A percentile compares a stretch with the other conserved stretches of the same genome.
Conservation (phyloP, 495 filamentous ascomycete genomes). For the Evernia prunastri region DNA sequence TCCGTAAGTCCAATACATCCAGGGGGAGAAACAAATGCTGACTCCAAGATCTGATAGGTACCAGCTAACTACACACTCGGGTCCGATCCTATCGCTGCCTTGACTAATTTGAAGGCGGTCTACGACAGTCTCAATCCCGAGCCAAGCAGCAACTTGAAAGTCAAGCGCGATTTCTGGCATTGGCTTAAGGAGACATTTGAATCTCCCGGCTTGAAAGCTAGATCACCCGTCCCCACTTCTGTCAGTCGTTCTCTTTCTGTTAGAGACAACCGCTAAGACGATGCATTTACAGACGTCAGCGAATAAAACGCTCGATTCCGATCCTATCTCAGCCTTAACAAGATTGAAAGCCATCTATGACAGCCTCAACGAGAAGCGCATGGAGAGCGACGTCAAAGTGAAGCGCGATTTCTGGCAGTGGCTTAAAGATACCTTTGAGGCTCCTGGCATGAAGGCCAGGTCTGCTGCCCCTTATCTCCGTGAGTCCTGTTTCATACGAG, state of each 20-base stretch:
- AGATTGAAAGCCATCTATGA: not conserved
- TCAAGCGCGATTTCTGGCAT: not conserved
- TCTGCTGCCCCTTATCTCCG: not conserved
- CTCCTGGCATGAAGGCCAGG: not conserved
- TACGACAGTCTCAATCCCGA: not conserved
- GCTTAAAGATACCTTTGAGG: not conserved
- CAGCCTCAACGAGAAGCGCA: not conserved
- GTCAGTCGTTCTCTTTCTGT: not conserved
- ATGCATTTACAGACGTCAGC: not conserved
- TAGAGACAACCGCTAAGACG: not conserved
- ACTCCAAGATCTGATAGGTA: not conserved
- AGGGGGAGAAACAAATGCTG: not conserved
- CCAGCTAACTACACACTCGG: not conserved
- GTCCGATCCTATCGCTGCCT: not conserved
- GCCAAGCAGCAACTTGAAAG: not conserved
- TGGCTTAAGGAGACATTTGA: not conserved
- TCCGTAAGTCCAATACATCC: not conserved
- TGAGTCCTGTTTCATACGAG: not conserved
- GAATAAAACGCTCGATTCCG: not conserved
- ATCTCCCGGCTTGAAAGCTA: not conserved
- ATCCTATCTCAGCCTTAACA: not conserved
- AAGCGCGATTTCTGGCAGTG: not conserved
- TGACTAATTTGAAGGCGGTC: not conserved
- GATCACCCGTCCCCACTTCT: not conserved
- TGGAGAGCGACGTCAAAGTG: not conserved